Conservation (phyloP, 306 rosid species). For the Ceratonia siliqua region DNA sequence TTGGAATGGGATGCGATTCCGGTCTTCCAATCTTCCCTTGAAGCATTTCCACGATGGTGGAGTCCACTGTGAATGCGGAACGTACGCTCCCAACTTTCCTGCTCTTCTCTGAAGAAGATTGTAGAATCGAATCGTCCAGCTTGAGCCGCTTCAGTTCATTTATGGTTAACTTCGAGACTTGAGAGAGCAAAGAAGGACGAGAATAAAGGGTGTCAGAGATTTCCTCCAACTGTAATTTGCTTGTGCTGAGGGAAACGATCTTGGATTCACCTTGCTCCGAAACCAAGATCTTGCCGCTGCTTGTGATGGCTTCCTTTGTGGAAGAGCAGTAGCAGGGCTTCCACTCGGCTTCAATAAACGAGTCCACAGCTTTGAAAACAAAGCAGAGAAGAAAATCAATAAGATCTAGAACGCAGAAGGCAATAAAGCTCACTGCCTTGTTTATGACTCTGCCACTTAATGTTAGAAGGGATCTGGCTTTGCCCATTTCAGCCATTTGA, state of each 20-base stretch:
- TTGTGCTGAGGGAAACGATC: slow-evolving; percentile 61
- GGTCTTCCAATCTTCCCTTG: slow-evolving; percentile 58
- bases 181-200: slow-evolving; percentile 70
- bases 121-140: slow-evolving; percentile 33
- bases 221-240: slow-evolving; percentile 70
- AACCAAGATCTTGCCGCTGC: slow-evolving; percentile 80
- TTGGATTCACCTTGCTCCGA: slow-evolving; percentile 79
- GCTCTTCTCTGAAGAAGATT: slow-evolving; percentile 13
- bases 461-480: too few relatives aligned
- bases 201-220: slow-evolving; percentile 86
- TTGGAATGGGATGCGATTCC: slow-evolving; percentile 41
- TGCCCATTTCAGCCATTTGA: slow-evolving; percentile 32
- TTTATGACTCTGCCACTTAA: slow-evolving; percentile 53
- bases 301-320: slow-evolving; percentile 60
- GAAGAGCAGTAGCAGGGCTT: slow-evolving; percentile 85
- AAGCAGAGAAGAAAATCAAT: slow-evolving; percentile 69
- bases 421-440: slow-evolving; percentile 68
- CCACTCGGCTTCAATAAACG: slow-evolving; percentile 72
- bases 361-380: slow-evolving; percentile 65
- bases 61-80: too few relatives aligned
- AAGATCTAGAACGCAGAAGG: slow-evolving; percentile 62
- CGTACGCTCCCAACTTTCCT: slow-evolving; percentile 32
- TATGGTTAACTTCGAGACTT: slow-evolving; percentile 60
- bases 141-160: slow-evolving; percentile 47
- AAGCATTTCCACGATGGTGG: slow-evolving; percentile 80